Evolutionary conservation across 2,329 filamentous ascomycete genomes (phyloP), one percentile per base, ranked within the genome.

Genomic region (Botrytis pseudocinerea): DNA sequence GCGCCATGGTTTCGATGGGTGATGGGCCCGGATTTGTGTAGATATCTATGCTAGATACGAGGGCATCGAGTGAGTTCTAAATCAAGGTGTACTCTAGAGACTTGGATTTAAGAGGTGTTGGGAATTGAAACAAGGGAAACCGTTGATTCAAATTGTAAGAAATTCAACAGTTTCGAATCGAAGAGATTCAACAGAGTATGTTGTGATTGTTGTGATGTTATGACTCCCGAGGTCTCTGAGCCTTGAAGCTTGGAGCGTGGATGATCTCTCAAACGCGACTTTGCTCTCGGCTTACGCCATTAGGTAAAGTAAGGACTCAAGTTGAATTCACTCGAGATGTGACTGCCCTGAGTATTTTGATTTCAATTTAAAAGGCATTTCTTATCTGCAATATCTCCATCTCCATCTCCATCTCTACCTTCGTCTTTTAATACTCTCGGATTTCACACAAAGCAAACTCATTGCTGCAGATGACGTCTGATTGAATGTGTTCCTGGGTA

Each of bases 261-360:
- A 60, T 38, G 38, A 46, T 70, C 32, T 25, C 32, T 60, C 66
- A 71, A 38, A 63, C 44, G 57, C 59, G 35, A 70, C 42, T 54
- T 63, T 25, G 60, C n/a, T 35, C 60, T 65, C 35, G 60, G 69
- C 69, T 71, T 38, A 71, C 42, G 38, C 60, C 69, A 70, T 70
- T 63, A 25, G 54, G 22, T 42, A 42, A n/a, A 40, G 40, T n/a
- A 22, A 62, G 35, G 42, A 44, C 12, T 14, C 12, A 18, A 57
- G 51, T 18, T 57, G 51, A 28, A 18, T 9, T 57, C n/a, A n/a
- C n/a, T 63, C 25, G 44, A 63, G 38, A 42, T 9, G n/a, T 18
- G 51, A 28, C n/a, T 8, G 51, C 10, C 51, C 51, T 57, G n/a
- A 12, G 25, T 54, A 28, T 57, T 8, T 28, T 57, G n/a, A 32